phyloP scores from a whole-genome alignment of 805 yeast species.

The Kuraishia piskuri region DNA sequence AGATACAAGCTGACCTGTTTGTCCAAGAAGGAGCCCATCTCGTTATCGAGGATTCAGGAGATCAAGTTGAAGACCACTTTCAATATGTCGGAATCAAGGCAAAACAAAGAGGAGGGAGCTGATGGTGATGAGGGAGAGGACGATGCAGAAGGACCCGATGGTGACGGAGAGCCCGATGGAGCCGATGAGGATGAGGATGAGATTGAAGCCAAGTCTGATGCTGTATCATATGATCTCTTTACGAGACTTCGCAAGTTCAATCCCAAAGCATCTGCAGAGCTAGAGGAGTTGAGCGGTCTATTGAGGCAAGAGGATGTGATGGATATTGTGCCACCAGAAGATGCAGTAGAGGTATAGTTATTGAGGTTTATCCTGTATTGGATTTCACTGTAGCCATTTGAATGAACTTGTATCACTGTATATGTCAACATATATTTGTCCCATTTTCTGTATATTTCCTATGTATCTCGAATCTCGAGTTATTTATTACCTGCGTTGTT shows the following conservation, averaged over 20 bases:
- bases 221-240: slow-evolving; percentile 15
- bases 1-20: slow-evolving; percentile 63
- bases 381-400: background rate
- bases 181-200: slow-evolving; percentile 6
- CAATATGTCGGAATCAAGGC: slow-evolving; percentile 13
- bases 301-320: slow-evolving; percentile 24
- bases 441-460: too few species aligned
- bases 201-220: background rate
- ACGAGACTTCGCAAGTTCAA: slow-evolving; percentile 27
- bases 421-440: background rate
- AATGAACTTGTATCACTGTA: background rate
- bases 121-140: slow-evolving; percentile 21
- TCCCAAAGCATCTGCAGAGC: slow-evolving; percentile 24
- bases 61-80: slow-evolving; percentile 27
- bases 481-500: too few species aligned
- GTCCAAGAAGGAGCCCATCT: slow-evolving; percentile 40
- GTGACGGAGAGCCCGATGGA: slow-evolving; percentile 1
- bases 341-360: background rate
- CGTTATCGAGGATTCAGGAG: slow-evolving; percentile 30
- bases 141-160: slow-evolving; percentile 12
- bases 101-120: slow-evolving; percentile 19
- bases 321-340: slow-evolving; percentile 2
- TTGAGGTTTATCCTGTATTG: background rate
- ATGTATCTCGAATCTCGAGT: too few species aligned
- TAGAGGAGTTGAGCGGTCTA: slow-evolving; percentile 25